Percentiles rank a stretch among this genome's conserved stretches.
phyloP scores from a whole-genome alignment of 306 rosid genomes.

The Gastrolobium bilobum region DNA sequence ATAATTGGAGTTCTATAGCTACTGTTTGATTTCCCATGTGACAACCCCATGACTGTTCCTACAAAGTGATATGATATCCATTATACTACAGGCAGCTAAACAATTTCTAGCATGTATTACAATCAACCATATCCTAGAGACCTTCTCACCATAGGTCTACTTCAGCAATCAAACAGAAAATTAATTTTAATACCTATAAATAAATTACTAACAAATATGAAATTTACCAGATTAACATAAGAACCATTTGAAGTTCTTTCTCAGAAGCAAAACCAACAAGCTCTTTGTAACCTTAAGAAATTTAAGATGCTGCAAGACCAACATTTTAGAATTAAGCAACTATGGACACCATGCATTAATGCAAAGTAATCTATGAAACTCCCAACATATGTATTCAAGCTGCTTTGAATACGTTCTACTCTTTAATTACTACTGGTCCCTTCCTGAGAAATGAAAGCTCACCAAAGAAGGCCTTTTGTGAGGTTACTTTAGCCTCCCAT shows the following conservation, averaged over 20 bases:
- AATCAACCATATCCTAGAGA: slow-evolving; percentile 3
- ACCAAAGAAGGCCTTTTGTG: background rate
- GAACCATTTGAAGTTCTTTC: slow-evolving; percentile 3
- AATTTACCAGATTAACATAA: slow-evolving; percentile 9
- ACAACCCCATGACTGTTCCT: slow-evolving; percentile 8
- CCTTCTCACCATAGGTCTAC: slow-evolving; percentile 20
- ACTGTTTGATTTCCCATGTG: slow-evolving; percentile 22
- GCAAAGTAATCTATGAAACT: slow-evolving; percentile 1
- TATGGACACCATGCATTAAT: background rate
- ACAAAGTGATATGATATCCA: background rate
- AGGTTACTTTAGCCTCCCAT: slow-evolving; percentile 1
- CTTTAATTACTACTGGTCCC: slow-evolving; percentile 20
- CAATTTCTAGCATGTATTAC: slow-evolving; percentile 13
- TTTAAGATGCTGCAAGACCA: slow-evolving; percentile 26
- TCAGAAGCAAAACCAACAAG: slow-evolving; percentile 19
- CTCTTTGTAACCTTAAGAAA: background rate
- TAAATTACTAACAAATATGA: background rate
- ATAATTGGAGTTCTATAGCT: background rate
- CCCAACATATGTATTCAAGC: background rate
- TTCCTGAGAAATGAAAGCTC: slow-evolving; percentile 17
- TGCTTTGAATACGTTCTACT: background rate
- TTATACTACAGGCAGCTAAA: slow-evolving; percentile 3
- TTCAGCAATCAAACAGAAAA: slow-evolving; percentile 12
- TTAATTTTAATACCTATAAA: slow-evolving; percentile 16
- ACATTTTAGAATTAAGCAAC: slow-evolving; percentile 14